These are phyloP conservation scores for Aegilops bicornis DNA, from an alignment of 176 grass and related monocot species.

Conservation along the genomic window DNA sequence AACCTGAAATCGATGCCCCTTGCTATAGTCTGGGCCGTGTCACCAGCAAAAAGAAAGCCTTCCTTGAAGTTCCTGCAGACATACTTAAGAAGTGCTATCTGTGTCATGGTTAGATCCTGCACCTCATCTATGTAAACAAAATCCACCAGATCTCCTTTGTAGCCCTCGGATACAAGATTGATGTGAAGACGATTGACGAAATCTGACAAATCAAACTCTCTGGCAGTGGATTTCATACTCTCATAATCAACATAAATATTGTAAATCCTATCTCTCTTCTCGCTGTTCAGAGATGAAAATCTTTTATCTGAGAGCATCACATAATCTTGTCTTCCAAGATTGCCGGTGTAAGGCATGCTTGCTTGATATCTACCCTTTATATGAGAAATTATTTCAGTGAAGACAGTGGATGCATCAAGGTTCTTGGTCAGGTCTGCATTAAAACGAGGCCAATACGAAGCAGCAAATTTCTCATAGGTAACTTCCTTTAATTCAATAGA, in stretches of 20 bases:
- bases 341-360: background rate
- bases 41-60: conserved; percentile 86
- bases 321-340: conserved; percentile 54
- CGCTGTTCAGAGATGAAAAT: conserved; percentile 52
- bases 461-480: conserved; percentile 68
- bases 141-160: conserved; percentile 51
- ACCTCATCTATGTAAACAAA: conserved; percentile 92
- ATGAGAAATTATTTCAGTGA: conserved; percentile 88
- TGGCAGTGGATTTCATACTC: conserved; percentile 44
- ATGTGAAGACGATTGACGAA: conserved; percentile 61
- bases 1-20: conserved; percentile 92
- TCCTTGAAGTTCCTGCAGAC: conserved; percentile 73
- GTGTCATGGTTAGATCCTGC: conserved; percentile 81
- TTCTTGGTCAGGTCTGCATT: conserved; percentile 59
- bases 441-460: conserved; percentile 78
- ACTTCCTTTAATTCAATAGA: conserved; percentile 77
- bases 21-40: conserved; percentile 87
- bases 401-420: conserved; percentile 74
- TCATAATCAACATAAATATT: conserved; percentile 81
- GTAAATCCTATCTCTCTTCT: conserved; percentile 59
- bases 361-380: conserved; percentile 56
- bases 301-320: conserved; percentile 60
- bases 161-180: conserved; percentile 41
- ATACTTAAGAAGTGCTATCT: conserved; percentile 77
- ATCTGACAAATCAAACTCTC: conserved; percentile 88